Base-by-base conservation (phyloP, 176 grass and related monocot species). In the Leersia perrieri region DNA sequence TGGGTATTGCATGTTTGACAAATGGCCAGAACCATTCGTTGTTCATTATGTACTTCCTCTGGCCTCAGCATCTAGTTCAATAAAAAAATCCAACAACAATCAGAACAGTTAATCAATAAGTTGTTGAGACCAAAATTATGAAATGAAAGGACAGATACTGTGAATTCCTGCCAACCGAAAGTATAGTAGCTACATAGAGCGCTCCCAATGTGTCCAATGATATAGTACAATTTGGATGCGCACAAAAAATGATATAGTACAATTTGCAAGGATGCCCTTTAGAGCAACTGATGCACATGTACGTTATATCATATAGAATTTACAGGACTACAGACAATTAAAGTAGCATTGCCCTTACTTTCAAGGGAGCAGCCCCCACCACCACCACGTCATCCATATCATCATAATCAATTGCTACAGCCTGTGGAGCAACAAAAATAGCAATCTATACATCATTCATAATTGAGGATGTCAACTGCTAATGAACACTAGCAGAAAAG, bases 331-430 rank as follows among this genome's bases (percentile, higher is more conserved):
- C 3, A 66, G 38, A 73, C 9, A 47, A 70, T n/a, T 40, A 33
- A 67, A 67, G 29, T 36, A 67, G 47, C 7, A n/a, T n/a, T 42
- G 11, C 9, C 25, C 76, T 29, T 80, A 89, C 76, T 70, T 32
- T 31, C 57, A 70, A 63, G 42, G 38, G 63, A 72, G n/a, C 31
- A 83, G 5, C 40, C 2, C n/a, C n/a, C n/a, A n/a, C n/a, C n/a
- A 65, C 14, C 2, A 33, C 41, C 18, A 53, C 72, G 3, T 39
- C 64, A 9, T 60, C 60, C 61, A 32, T 57, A 75, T 76, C 63
- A 41, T 67, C 32, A n/a, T 9, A 38, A n/a, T 80, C 65, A 70
- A 75, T 73, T 35, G 3, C 62, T 12, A 30, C 3, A 39, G 69
- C 70, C 49, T 53, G 62, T 44, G 83, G 49, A 69, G 57, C 63